Evolutionary conservation across 1,139 yeast genomes (phyloP).

Genomic region (Lipomyces yarrowii): DNA sequence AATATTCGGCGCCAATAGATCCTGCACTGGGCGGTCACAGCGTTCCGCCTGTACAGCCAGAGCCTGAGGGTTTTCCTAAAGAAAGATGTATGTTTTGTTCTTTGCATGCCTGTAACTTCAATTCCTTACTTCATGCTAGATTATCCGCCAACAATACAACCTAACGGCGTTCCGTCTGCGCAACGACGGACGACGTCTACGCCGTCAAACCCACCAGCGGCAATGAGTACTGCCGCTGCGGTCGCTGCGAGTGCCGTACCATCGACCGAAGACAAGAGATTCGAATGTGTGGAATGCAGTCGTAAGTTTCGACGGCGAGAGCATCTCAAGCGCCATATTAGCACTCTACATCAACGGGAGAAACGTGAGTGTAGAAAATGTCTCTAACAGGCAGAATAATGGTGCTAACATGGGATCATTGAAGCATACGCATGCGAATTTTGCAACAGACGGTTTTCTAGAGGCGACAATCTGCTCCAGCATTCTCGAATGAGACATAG

Average conservation of each 20-base stretch:
- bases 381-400: no score
- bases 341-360: conserved; percentile 68
- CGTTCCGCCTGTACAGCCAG: conserved; percentile 8
- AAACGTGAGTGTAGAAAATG: conserved; percentile 48
- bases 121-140: conserved; percentile 6
- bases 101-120: conserved; percentile 5
- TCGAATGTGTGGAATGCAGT: conserved; percentile 42
- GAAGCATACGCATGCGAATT: conserved; percentile 60
- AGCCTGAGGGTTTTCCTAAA: conserved; percentile 2
- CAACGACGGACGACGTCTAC: background rate
- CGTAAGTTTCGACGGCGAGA: conserved; percentile 68
- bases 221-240: conserved; percentile 13
- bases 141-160: conserved; percentile 16
- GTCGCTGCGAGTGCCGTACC: conserved; percentile 7
- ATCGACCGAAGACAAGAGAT: conserved; percentile 30
- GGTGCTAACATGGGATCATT: background rate
- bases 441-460: conserved; percentile 70
- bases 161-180: background rate
- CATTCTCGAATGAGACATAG: conserved; percentile 54
- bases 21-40: conserved; percentile 20
- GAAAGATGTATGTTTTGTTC: conserved; percentile 7
- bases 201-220: background rate
- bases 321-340: conserved; percentile 72
- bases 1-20: conserved; percentile 17
- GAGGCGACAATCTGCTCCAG: conserved; percentile 74